phyloP scores from a whole-genome alignment of 129 eudicot species.

The Apium graveolens region DNA sequence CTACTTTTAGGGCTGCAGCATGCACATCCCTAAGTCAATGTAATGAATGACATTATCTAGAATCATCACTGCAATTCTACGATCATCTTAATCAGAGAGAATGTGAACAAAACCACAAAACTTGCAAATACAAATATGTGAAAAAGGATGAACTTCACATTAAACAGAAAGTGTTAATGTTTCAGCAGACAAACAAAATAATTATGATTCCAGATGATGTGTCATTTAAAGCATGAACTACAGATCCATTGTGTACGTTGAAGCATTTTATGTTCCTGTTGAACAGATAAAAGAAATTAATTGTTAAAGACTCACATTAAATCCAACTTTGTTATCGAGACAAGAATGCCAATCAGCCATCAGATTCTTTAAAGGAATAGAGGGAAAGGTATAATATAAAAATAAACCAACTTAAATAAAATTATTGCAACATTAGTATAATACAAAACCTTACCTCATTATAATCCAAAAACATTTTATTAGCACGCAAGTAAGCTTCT shows the following conservation, averaged over 20 bases:
- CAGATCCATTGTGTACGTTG: no score
- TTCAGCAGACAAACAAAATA: no score
- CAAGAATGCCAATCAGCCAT: constrained; percentile 94
- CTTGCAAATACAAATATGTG: neutral
- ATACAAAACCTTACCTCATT: constrained; percentile 42
- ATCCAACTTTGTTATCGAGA: constrained; percentile 85
- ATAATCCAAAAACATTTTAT: constrained; percentile 98
- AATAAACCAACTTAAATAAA: neutral
- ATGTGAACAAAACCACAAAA: neutral
- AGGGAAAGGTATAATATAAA: neutral
- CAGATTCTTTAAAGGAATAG: constrained; percentile 83
- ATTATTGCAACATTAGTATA: neutral
- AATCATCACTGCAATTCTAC: neutral
- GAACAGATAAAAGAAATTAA: no score
- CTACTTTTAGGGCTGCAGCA: neutral
- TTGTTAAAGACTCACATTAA: constrained; percentile 45
- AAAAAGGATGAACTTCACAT: neutral
- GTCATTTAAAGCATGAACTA: no score
- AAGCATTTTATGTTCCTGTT: no score
- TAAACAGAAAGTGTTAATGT: neutral
- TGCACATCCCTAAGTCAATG: neutral
- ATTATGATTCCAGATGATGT: no score
- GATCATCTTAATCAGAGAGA: neutral
- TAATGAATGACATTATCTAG: neutral
- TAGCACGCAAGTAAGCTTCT: constrained; percentile 93